phyloP scores from a whole-genome alignment of 148 eudicot genomes.

The Chenopodium formosanum region DNA sequence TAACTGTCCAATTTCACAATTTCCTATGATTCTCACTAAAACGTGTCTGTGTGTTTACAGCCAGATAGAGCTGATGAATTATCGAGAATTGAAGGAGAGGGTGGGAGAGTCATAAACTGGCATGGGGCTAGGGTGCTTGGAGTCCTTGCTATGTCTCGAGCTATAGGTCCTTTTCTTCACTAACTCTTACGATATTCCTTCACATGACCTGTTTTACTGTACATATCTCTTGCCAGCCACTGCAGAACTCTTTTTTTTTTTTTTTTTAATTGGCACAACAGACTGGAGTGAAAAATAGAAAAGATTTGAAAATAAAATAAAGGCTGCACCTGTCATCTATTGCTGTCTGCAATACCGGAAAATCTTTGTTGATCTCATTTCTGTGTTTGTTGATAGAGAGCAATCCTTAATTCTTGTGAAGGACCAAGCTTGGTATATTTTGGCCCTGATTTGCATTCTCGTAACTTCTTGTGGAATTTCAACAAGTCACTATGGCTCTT shows the following conservation, averaged over 20 bases:
- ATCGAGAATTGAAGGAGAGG: constrained; percentile 59
- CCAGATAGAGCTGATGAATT: constrained; percentile 80
- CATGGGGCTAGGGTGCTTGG: constrained; percentile 77
- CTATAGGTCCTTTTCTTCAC: constrained; percentile 50
- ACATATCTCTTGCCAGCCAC: background rate
- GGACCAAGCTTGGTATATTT: background rate
- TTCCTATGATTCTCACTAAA: constrained; percentile 5
- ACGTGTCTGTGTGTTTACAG: constrained; percentile 38
- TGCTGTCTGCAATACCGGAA: background rate
- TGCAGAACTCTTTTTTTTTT: background rate
- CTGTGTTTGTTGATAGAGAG: background rate
- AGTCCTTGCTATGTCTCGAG: constrained; percentile 85
- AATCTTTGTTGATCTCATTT: background rate
- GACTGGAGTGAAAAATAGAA: background rate
- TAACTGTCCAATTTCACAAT: background rate
- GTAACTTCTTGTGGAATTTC: background rate
- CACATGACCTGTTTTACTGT: constrained; percentile 2
- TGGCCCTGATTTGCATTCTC: background rate
- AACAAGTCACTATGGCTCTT: background rate
- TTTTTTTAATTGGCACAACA: background rate
- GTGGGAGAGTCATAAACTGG: constrained; percentile 76
- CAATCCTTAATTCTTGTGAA: background rate
- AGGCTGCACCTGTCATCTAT: background rate
- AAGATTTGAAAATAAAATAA: background rate
- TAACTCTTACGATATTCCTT: constrained; percentile 2